A percentile compares a stretch with the other conserved stretches of the same genome.
phyloP scores from a whole-genome alignment of 495 filamentous ascomycete genomes.

The Rhizodiscina lignyota region DNA sequence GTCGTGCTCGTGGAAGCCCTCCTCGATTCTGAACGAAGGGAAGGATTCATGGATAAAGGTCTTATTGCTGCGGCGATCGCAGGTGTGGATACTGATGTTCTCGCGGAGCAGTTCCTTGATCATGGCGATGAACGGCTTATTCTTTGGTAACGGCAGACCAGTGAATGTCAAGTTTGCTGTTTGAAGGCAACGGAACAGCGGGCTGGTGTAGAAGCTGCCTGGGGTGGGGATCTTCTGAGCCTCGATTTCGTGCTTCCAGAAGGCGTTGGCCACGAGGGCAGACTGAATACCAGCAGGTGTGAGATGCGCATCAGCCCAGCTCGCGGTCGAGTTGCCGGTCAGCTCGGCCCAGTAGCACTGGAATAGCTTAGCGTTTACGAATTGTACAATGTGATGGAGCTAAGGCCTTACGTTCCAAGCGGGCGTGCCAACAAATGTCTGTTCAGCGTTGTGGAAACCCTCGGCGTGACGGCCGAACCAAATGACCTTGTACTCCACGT shows the following conservation, averaged over 20 bases:
- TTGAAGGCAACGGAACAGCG: constrained; percentile 47
- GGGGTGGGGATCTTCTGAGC: constrained; percentile 43
- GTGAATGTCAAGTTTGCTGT: constrained; percentile 48
- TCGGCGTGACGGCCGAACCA: constrained; percentile 22
- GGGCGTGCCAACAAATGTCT: constrained; percentile 19
- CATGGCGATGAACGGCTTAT: constrained; percentile 36
- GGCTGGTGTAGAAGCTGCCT: constrained; percentile 49
- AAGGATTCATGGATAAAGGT: constrained; percentile 39
- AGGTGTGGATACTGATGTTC: constrained; percentile 58
- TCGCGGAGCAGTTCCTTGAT: constrained; percentile 60
- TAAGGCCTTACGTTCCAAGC: constrained; percentile 19
- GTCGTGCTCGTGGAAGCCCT: constrained; percentile 32
- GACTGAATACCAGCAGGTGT: constrained; percentile 42
- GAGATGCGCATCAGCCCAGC: constrained; percentile 56
- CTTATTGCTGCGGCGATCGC: constrained; percentile 48
- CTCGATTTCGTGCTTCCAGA: constrained; percentile 41
- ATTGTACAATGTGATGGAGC: neutral
- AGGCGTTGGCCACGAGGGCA: constrained; percentile 41
- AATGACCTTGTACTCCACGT: constrained; percentile 15
- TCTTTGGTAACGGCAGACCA: constrained; percentile 31
- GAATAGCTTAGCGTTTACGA: neutral
- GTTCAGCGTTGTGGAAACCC: constrained; percentile 22
- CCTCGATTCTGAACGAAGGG: constrained; percentile 44
- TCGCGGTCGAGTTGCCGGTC: constrained; percentile 45
- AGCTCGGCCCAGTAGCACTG: constrained; percentile 60